Evolutionary conservation across 176 grass and related monocot species (phyloP).

Genomic region (Musa beccarii): DNA sequence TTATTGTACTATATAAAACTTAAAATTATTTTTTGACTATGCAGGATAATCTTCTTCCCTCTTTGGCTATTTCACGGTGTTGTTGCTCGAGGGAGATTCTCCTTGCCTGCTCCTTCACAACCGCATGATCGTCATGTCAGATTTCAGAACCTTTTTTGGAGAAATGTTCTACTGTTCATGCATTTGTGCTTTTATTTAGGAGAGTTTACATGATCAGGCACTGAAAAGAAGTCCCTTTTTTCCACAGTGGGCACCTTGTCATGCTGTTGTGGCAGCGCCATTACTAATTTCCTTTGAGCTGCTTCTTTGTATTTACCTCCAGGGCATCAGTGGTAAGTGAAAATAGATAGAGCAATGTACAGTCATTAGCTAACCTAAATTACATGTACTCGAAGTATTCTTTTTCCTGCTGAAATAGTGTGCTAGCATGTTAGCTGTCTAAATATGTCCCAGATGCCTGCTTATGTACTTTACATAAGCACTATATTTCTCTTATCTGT

Average conservation of each 20-base stretch:
- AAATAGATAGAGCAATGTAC: background rate
- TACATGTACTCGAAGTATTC: background rate
- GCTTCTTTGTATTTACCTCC: conserved; percentile 51
- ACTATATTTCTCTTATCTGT: too few relatives aligned
- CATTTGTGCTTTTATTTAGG: too few relatives aligned
- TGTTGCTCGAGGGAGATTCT: background rate
- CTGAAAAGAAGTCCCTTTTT: conserved; percentile 3
- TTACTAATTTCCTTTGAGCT: conserved; percentile 73
- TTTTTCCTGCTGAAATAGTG: background rate
- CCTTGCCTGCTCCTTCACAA: conserved; percentile 2
- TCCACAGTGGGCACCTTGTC: conserved; percentile 41
- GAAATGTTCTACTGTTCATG: too few relatives aligned
- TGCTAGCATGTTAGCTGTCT: background rate
- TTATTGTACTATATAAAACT: too few relatives aligned
- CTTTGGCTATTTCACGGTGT: background rate
- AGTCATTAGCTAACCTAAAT: background rate
- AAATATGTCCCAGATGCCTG: background rate
- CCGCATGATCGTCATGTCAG: background rate
- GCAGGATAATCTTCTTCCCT: conserved; percentile 1
- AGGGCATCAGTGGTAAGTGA: conserved; percentile 34
- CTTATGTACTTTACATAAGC: too few relatives aligned
- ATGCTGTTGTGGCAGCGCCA: conserved; percentile 52
- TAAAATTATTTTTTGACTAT: background rate
- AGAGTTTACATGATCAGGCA: background rate
- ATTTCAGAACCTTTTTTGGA: background rate